Conservation (phyloP, 345 rosid genomes). For the Rhodamnia rubescens region DNA sequence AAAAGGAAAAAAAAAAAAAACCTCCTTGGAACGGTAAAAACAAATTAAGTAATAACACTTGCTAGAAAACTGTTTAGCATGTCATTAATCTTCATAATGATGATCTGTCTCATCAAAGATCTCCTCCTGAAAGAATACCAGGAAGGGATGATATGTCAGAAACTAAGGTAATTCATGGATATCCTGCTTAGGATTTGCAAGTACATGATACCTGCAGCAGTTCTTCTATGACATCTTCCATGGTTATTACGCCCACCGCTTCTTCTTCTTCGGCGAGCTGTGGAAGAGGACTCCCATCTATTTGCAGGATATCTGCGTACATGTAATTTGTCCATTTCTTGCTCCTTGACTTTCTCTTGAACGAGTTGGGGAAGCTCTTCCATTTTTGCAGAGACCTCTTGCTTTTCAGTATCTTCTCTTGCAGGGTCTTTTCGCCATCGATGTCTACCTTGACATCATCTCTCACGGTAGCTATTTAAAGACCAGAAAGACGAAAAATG, state of each 20-base stretch:
- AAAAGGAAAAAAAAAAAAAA: no score
- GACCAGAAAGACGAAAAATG: neutral
- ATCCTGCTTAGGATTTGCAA: neutral
- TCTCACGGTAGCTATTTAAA: conserved; percentile 20
- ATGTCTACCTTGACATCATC: conserved; percentile 56
- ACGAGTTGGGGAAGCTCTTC: conserved; percentile 64
- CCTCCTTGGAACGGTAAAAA: no score
- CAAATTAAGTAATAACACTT: no score
- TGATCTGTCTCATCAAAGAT: conserved; percentile 94
- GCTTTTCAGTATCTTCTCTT: conserved; percentile 35
- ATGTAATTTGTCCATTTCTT: conserved; percentile 71
- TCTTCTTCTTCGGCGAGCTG: conserved; percentile 76
- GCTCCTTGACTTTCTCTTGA: conserved; percentile 35
- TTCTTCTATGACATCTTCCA: conserved; percentile 99
- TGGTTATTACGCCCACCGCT: conserved; percentile 84
- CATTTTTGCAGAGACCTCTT: conserved; percentile 68
- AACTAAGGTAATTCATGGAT: neutral
- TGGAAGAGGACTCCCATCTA: conserved; percentile 60
- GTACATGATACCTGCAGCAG: conserved; percentile 57
- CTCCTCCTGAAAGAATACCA: conserved; percentile 53
- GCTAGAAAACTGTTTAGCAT: neutral
- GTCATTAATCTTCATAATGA: conserved; percentile 59
- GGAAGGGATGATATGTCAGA: neutral
- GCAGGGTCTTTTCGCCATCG: conserved; percentile 34
- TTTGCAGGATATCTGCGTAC: conserved; percentile 56